A percentile compares a stretch with the other conserved stretches of the same genome.
Evolutionary conservation across 768 basidiomycete species (phyloP).

Genomic region (Russula sp.): DNA sequence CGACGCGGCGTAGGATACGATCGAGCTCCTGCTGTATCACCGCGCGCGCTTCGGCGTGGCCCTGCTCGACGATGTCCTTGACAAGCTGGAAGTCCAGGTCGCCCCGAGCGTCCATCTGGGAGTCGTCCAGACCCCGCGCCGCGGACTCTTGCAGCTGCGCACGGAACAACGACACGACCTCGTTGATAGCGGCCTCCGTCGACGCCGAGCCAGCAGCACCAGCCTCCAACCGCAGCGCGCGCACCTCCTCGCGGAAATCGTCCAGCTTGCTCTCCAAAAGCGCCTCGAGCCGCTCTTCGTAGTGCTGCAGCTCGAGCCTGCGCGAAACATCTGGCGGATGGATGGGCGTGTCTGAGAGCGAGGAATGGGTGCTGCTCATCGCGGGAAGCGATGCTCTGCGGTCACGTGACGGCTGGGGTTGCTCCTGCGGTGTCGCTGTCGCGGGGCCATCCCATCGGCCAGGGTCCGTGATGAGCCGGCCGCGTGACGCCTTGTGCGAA

Average conservation of each 20-base stretch:
- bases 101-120: slow-evolving; percentile 63
- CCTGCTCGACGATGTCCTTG: slow-evolving; percentile 61
- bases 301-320: slow-evolving; percentile 50
- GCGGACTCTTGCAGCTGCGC: slow-evolving; percentile 62
- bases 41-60: slow-evolving; percentile 54
- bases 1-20: slow-evolving; percentile 42
- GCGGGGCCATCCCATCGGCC: slow-evolving; percentile 32
- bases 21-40: slow-evolving; percentile 57
- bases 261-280: slow-evolving; percentile 67
- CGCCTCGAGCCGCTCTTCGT: slow-evolving; percentile 56
- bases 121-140: slow-evolving; percentile 50
- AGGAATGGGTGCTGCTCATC: slow-evolving; percentile 42
- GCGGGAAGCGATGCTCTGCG: slow-evolving; percentile 37
- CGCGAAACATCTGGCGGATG: slow-evolving; percentile 47
- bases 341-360: slow-evolving; percentile 40
- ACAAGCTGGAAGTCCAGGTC: slow-evolving; percentile 77
- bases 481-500: slow-evolving; percentile 51
- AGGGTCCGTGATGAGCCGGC: slow-evolving; percentile 55
- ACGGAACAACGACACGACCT: slow-evolving; percentile 62
- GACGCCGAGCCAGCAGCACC: slow-evolving; percentile 29
- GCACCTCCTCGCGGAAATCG: slow-evolving; percentile 40
- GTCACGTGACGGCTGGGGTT: slow-evolving; percentile 33
- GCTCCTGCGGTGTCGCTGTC: slow-evolving; percentile 32
- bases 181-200: slow-evolving; percentile 58
- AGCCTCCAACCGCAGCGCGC: slow-evolving; percentile 22